Percentiles rank a stretch among this genome's conserved stretches.
Conservation (phyloP, 371 early-diverging fungal species). For the Nosema muscidifuracis region DNA sequence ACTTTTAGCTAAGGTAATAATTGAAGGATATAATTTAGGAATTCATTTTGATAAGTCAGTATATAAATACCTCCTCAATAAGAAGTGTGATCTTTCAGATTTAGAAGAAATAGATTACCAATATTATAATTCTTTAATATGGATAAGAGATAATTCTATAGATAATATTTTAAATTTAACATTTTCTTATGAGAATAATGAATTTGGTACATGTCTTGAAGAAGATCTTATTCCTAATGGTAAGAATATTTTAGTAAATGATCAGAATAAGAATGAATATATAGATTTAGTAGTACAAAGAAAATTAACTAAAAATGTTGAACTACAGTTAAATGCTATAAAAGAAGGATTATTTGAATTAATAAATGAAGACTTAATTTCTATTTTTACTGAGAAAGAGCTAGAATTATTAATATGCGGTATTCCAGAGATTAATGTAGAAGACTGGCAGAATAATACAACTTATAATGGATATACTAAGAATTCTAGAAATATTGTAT, state of each 20-base stretch:
- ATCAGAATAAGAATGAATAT: slow-evolving; percentile 89
- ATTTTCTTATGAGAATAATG: slow-evolving; percentile 80
- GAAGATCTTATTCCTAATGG: slow-evolving; percentile 82
- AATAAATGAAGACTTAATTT: slow-evolving; percentile 75
- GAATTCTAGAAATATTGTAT: slow-evolving; percentile 78
- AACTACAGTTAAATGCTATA: slow-evolving; percentile 82
- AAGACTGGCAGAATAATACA: slow-evolving; percentile 96
- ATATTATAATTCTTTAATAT: slow-evolving; percentile 85
- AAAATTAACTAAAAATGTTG: slow-evolving; percentile 74
- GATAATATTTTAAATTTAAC: slow-evolving; percentile 84
- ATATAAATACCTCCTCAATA: slow-evolving; percentile 86
- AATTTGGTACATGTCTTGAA: slow-evolving; percentile 75
- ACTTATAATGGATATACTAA: slow-evolving; percentile 79
- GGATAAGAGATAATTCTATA: slow-evolving; percentile 91
- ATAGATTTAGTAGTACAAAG: slow-evolving; percentile 80
- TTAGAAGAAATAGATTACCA: slow-evolving; percentile 90
- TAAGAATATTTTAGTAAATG: slow-evolving; percentile 78
- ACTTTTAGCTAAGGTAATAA: slow-evolving; percentile 92
- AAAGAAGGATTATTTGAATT: slow-evolving; percentile 86
- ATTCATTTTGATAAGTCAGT: slow-evolving; percentile 90
- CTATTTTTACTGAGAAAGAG: slow-evolving; percentile 93
- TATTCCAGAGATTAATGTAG: slow-evolving; percentile 88
- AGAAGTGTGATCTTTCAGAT: slow-evolving; percentile 80
- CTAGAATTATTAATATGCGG: slow-evolving; percentile 92
- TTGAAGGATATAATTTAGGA: slow-evolving; percentile 81